A percentile compares a stretch with the other conserved stretches of the same genome.
Evolutionary conservation across 1,284 basidiomycete genomes (phyloP).

Genomic region (Naganishia liquefaciens): DNA sequence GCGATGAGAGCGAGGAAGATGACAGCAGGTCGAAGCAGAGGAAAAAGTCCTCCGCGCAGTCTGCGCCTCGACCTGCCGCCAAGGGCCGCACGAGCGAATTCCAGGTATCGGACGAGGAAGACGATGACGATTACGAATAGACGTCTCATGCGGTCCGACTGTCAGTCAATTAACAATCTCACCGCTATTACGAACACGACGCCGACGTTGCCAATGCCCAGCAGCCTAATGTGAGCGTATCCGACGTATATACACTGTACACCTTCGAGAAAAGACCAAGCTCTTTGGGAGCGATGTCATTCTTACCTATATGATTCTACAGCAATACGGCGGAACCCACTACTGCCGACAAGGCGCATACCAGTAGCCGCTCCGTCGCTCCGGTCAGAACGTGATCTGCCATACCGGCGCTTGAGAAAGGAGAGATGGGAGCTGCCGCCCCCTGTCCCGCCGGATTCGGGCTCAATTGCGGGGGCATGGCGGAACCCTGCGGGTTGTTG

Average conservation of each 20-base stretch:
- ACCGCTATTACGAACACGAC: background rate
- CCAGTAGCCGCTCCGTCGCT: background rate
- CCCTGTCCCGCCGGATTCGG: background rate
- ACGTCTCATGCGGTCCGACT: background rate
- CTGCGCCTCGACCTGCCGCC: background rate
- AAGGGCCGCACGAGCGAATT: constrained; percentile 1
- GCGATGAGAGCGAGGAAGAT: constrained; percentile 20
- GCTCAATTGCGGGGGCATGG: background rate
- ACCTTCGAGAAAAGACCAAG: background rate
- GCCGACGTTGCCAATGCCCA: background rate
- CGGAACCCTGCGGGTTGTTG: background rate
- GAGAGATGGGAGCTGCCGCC: background rate
- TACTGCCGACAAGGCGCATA: background rate
- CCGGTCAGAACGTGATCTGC: background rate
- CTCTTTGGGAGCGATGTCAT: background rate
- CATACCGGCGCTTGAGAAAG: background rate
- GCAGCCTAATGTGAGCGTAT: no score
- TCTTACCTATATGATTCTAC: background rate
- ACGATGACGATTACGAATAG: constrained; percentile 68
- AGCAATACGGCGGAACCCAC: background rate
- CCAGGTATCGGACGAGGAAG: constrained; percentile 63
- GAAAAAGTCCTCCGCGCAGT: background rate
- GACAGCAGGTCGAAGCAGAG: background rate
- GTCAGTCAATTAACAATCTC: background rate
- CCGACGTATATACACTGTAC: background rate